A percentile compares a stretch with the other conserved stretches of the same genome.
Evolutionary conservation across 345 rosid genomes (phyloP).

Genomic region (Viola odorata): DNA sequence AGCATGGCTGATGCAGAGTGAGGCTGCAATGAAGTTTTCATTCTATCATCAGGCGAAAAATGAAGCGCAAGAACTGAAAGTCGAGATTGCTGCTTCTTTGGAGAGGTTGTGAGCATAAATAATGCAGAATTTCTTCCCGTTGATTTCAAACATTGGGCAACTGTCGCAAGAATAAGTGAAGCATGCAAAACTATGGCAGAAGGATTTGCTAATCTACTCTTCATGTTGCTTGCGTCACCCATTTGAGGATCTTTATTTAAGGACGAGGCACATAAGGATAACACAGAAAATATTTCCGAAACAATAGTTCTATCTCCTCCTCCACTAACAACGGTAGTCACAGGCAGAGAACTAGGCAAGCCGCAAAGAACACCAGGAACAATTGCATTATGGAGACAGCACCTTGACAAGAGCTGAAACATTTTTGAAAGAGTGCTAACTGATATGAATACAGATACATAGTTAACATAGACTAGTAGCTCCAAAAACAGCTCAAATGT

Average conservation of each 20-base stretch:
- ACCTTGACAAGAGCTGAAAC: conserved; percentile 80
- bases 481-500: not conserved
- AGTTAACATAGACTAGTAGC: not conserved
- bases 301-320: conserved; percentile 92
- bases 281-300: conserved; percentile 69
- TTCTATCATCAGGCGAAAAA: conserved; percentile 59
- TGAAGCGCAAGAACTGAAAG: conserved; percentile 69
- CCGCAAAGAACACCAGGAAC: conserved; percentile 83
- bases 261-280: conserved; percentile 51
- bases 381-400: conserved; percentile 74
- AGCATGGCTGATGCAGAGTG: conserved; percentile 88
- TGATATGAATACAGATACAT: not conserved
- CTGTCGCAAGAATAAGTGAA: conserved; percentile 63
- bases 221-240: conserved; percentile 40
- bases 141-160: conserved; percentile 83
- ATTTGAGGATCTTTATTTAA: conserved; percentile 49
- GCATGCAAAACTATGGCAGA: conserved; percentile 50
- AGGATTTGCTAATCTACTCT: conserved; percentile 55
- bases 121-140: conserved; percentile 79
- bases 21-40: conserved; percentile 49
- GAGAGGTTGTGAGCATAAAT: conserved; percentile 80
- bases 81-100: conserved; percentile 76
- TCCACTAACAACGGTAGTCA: conserved; percentile 76
- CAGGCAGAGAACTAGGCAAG: conserved; percentile 80
- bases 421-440: conserved; percentile 2